phyloP scores from a whole-genome alignment of 2,329 filamentous ascomycete genomes.

The Fusarium papillatum region DNA sequence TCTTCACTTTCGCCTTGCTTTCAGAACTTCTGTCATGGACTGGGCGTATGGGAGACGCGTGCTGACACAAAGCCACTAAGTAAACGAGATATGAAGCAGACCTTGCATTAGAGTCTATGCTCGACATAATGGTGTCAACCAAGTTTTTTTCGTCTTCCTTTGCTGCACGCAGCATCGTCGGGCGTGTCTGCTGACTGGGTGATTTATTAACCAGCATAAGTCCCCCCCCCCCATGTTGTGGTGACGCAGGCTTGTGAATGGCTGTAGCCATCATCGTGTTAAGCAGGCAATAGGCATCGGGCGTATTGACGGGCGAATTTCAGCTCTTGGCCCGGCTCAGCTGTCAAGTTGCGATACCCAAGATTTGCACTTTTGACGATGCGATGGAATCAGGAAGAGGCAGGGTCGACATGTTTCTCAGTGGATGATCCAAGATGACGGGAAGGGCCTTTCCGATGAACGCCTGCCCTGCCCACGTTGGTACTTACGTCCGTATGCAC shows the following conservation, averaged over 20 bases:
- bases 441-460: neutral
- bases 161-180: neutral
- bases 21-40: slow-evolving; percentile 4
- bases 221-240: neutral
- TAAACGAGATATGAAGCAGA: slow-evolving; percentile 16
- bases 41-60: slow-evolving; percentile 18
- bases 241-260: slow-evolving; percentile 5
- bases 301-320: neutral
- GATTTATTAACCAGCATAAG: slow-evolving; percentile 16
- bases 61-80: slow-evolving; percentile 22
- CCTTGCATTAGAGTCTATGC: neutral
- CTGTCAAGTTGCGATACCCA: neutral
- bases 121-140: neutral
- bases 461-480: neutral
- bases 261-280: neutral
- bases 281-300: neutral
- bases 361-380: neutral
- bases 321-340: neutral
- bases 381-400: neutral
- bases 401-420: neutral
- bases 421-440: neutral
- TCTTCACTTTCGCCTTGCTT: slow-evolving; percentile 30
- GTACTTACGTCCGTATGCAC: neutral
- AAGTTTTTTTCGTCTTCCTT: neutral
- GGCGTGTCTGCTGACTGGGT: slow-evolving; percentile 23